Evolutionary conservation across 139 green algal species (phyloP).

Genomic region (Chlorella ohadii): DNA sequence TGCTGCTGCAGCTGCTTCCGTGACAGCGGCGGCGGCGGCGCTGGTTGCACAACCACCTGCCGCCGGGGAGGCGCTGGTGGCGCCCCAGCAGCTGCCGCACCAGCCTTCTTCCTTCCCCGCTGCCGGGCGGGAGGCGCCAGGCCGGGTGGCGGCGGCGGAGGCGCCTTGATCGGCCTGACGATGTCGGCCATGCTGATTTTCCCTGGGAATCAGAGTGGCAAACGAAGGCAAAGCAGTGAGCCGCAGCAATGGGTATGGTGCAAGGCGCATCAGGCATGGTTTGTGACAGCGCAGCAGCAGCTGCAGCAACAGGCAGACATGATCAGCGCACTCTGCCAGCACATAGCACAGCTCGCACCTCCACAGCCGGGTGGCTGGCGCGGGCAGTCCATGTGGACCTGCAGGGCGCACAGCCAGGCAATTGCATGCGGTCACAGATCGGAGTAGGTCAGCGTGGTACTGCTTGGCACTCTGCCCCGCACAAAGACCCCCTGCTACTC

Average conservation of each 20-base stretch:
- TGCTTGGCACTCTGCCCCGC: too few relatives aligned
- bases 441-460: too few relatives aligned
- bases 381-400: too few relatives aligned
- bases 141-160: constrained; percentile 1
- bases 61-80: background rate
- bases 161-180: constrained; percentile 10
- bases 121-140: background rate
- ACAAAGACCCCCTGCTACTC: too few relatives aligned
- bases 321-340: too few relatives aligned
- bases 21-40: background rate
- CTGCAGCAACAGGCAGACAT: too few relatives aligned
- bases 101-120: background rate
- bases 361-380: too few relatives aligned
- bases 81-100: background rate
- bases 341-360: background rate
- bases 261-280: too few relatives aligned
- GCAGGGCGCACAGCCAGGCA: too few relatives aligned
- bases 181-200: constrained; percentile 1
- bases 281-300: too few relatives aligned
- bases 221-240: background rate
- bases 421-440: too few relatives aligned
- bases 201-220: background rate
- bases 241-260: too few relatives aligned
- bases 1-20: constrained; percentile 3
- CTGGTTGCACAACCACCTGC: background rate